A percentile compares a stretch with the other conserved stretches of the same genome.
These are phyloP conservation scores for Lepidium didymum DNA, from an alignment of 345 rosid species.

Conservation along the genomic window DNA sequence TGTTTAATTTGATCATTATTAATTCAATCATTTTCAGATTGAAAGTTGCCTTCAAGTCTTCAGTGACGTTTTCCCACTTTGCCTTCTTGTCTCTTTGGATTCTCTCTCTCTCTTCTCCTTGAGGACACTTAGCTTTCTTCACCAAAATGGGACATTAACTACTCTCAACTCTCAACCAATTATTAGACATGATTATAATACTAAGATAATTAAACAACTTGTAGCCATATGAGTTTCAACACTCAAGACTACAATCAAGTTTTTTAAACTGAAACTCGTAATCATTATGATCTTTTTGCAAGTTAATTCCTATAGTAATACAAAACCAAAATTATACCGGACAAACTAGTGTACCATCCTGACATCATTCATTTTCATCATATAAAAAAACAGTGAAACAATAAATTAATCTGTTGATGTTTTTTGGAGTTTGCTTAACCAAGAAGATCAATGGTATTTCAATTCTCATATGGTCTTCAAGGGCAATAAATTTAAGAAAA, in stretches of 20 bases:
- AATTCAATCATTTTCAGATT: slow-evolving; percentile 49
- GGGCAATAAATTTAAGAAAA: background rate
- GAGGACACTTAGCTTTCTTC: background rate
- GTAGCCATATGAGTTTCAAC: background rate
- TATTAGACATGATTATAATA: background rate
- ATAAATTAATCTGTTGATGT: background rate
- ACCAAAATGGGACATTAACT: slow-evolving; percentile 7
- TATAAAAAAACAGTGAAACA: background rate
- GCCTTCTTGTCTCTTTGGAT: slow-evolving; percentile 29
- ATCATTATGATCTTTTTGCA: background rate
- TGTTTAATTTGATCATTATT: slow-evolving; percentile 32
- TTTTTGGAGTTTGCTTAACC: slow-evolving; percentile 10
- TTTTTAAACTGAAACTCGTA: background rate
- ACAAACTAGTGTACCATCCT: background rate
- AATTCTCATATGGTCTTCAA: background rate
- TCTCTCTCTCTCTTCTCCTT: slow-evolving; percentile 1
- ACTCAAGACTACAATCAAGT: background rate
- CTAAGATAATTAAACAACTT: background rate
- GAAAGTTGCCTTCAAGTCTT: slow-evolving; percentile 30
- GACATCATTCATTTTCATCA: slow-evolving; percentile 15
- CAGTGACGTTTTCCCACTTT: slow-evolving; percentile 24
- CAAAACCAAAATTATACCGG: background rate
- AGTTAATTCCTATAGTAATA: background rate
- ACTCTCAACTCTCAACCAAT: slow-evolving; percentile 1
- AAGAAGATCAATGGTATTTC: slow-evolving; percentile 7